Evolutionary conservation across 225 moss, liverwort and hornwort genomes (phyloP).

Genomic region (Marchantia paleacea): DNA sequence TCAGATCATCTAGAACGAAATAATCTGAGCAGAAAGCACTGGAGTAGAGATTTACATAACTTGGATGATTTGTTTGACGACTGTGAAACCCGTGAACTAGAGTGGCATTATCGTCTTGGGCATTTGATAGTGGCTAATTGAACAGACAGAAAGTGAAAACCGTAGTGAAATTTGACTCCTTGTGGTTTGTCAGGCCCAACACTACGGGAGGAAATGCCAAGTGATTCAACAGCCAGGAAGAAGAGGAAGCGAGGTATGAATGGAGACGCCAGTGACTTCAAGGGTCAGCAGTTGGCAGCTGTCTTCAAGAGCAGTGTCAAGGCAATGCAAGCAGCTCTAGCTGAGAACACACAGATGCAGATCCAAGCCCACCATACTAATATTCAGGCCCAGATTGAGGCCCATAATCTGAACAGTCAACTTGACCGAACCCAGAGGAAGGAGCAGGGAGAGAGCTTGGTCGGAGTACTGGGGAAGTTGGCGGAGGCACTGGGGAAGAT

Average conservation of each 20-base stretch:
- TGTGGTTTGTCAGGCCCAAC: conserved; percentile 32
- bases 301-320: conserved; percentile 43
- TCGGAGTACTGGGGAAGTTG: conserved; percentile 31
- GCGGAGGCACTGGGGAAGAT: conserved; percentile 36
- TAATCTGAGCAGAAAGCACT: no score
- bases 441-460: conserved; percentile 37
- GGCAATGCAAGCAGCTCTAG: conserved; percentile 40
- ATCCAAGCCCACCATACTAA: conserved; percentile 37
- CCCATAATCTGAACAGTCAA: conserved; percentile 40
- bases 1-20: no score
- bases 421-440: conserved; percentile 38
- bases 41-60: no score
- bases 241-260: conserved; percentile 37
- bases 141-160: not conserved
- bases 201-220: conserved; percentile 41
- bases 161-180: conserved; percentile 14
- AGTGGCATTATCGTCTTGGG: no score
- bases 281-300: conserved; percentile 35
- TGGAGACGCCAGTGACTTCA: conserved; percentile 29
- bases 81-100: no score
- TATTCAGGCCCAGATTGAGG: conserved; percentile 43
- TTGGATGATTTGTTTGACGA: no score
- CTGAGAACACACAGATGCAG: conserved; percentile 40
- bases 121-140: not conserved
- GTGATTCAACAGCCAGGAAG: conserved; percentile 44